phyloP scores from a whole-genome alignment of 257 asterid species.

The Lycium ferocissimum region DNA sequence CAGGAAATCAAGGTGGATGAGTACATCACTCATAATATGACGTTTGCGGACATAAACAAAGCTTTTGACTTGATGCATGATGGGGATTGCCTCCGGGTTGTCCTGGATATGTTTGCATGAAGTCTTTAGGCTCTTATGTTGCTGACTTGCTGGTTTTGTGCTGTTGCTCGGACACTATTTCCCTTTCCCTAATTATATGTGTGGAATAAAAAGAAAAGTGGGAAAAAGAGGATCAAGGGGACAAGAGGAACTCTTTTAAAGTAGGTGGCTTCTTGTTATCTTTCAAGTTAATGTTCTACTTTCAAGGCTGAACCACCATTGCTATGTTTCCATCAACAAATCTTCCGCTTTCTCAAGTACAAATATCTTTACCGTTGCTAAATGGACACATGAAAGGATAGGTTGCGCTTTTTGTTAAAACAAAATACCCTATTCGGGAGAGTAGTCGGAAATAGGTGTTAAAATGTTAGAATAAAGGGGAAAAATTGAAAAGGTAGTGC shows the following conservation, averaged over 20 bases:
- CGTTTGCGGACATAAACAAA: slow-evolving; percentile 73
- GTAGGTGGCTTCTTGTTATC: background rate
- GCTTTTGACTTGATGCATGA: slow-evolving; percentile 96
- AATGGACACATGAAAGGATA: background rate
- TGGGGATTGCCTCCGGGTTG: slow-evolving; percentile 86
- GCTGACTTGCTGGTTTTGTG: background rate
- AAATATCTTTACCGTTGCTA: background rate
- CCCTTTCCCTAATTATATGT: background rate
- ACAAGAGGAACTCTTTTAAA: background rate
- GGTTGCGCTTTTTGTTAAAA: background rate
- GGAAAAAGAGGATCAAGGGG: background rate
- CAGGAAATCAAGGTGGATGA: slow-evolving; percentile 99
- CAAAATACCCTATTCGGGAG: no score
- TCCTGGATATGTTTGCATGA: slow-evolving; percentile 61
- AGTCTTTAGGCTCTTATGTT: slow-evolving; percentile 10
- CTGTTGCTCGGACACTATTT: background rate
- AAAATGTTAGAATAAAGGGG: background rate
- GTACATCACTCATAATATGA: slow-evolving; percentile 85
- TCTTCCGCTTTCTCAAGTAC: background rate
- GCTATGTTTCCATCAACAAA: background rate
- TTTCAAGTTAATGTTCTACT: background rate
- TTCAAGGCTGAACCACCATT: background rate
- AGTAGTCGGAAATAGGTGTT: background rate
- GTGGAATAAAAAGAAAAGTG: background rate
- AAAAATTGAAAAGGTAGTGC: no score